These are phyloP conservation scores for Suillus tomentosus DNA, from an alignment of 768 basidiomycete genomes.

Conservation along the genomic window DNA sequence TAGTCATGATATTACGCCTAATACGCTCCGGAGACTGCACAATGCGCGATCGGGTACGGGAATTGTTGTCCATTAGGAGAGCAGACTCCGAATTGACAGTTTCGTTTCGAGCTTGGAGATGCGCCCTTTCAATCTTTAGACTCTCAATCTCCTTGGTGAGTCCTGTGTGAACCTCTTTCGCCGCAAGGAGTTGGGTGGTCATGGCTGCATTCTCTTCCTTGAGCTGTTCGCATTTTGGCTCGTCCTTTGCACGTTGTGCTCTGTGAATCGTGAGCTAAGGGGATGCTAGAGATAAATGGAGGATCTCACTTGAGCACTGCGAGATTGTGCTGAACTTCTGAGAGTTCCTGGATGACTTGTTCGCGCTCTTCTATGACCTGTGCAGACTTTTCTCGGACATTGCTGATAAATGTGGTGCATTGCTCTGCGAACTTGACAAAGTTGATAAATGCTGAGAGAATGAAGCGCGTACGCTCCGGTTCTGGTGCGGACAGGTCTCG, in stretches of 20 bases:
- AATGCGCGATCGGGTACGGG: conserved; percentile 69
- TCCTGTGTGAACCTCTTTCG: conserved; percentile 62
- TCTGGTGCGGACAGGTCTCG: conserved; percentile 77
- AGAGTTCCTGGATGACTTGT: conserved; percentile 49
- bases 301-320: conserved; percentile 54
- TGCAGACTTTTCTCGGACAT: conserved; percentile 62
- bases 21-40: conserved; percentile 93
- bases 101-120: conserved; percentile 69
- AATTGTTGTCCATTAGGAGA: conserved; percentile 59
- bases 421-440: conserved; percentile 89
- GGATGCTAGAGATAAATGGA: conserved; percentile 3
- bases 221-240: conserved; percentile 65
- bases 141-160: conserved; percentile 67
- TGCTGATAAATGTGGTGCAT: conserved; percentile 58
- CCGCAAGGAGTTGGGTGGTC: conserved; percentile 65
- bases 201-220: conserved; percentile 60
- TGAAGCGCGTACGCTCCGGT: conserved; percentile 67
- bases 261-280: conserved; percentile 34
- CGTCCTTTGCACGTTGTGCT: conserved; percentile 64
- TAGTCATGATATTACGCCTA: conserved; percentile 76
- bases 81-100: conserved; percentile 61
- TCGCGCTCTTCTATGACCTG: conserved; percentile 64
- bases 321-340: conserved; percentile 53
- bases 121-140: conserved; percentile 71
- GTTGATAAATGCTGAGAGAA: conserved; percentile 90